These are phyloP conservation scores for Phellinidium pouzarii DNA, from an alignment of 1,284 basidiomycete species.

Conservation along the genomic window DNA sequence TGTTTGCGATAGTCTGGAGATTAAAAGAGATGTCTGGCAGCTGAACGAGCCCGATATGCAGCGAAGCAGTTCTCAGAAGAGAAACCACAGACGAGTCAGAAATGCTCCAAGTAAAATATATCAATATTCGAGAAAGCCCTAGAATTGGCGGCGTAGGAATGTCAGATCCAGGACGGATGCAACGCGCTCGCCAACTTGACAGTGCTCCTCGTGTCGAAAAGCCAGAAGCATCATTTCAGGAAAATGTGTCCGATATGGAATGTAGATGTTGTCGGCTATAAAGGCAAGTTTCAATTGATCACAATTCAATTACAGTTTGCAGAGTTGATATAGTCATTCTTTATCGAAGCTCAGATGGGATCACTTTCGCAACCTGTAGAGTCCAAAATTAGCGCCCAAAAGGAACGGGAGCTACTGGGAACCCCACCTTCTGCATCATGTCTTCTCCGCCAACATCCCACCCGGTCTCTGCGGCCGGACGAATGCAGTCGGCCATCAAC, in stretches of 20 bases:
- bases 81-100: not conserved
- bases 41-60: constrained; percentile 18
- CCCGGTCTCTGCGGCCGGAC: constrained; percentile 65
- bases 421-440: constrained; percentile 53
- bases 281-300: not conserved
- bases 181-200: constrained; percentile 13
- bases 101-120: constrained; percentile 12
- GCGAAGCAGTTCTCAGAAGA: not conserved
- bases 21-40: constrained; percentile 16
- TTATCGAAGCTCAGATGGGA: constrained; percentile 14
- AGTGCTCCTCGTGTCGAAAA: constrained; percentile 13
- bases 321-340: not conserved
- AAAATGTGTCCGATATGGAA: not conserved
- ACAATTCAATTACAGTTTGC: not conserved
- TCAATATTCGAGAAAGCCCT: constrained; percentile 17
- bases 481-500: constrained; percentile 55
- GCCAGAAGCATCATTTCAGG: not conserved
- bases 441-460: constrained; percentile 88
- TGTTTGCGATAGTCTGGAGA: too few species aligned
- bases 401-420: constrained; percentile 8
- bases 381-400: not conserved
- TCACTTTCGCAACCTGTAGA: constrained; percentile 4
- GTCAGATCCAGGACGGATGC: constrained; percentile 14
- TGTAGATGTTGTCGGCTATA: not conserved
- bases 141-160: constrained; percentile 12